These are phyloP conservation scores for Penicillium coffeae DNA, from an alignment of 495 filamentous ascomycete genomes.

Conservation along the genomic window DNA sequence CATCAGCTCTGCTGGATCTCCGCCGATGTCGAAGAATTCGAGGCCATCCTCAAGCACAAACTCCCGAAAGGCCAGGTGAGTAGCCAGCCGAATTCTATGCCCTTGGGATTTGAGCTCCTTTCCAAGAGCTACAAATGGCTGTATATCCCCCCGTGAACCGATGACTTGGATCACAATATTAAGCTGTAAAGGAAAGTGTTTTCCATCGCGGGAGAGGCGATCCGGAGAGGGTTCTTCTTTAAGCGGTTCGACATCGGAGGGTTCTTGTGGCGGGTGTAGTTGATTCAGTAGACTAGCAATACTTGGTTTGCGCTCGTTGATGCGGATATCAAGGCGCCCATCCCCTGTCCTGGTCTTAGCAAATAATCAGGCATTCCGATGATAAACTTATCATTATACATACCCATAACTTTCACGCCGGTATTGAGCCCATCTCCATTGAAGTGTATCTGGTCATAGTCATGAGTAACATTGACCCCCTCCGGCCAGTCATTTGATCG, in stretches of 20 bases:
- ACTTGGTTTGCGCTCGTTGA: slow-evolving; percentile 20
- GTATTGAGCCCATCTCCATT: slow-evolving; percentile 21
- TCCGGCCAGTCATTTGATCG: slow-evolving; percentile 17
- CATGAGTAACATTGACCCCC: not conserved
- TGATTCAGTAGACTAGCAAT: slow-evolving; percentile 21
- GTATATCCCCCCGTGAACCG: slow-evolving; percentile 75
- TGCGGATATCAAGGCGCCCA: slow-evolving; percentile 25
- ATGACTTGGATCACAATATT: slow-evolving; percentile 82
- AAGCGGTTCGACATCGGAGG: slow-evolving; percentile 12
- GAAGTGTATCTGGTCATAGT: slow-evolving; percentile 7
- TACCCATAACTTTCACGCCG: slow-evolving; percentile 23
- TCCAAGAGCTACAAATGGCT: slow-evolving; percentile 70
- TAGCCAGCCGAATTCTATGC: slow-evolving; percentile 75
- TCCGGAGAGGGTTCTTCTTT: not conserved
- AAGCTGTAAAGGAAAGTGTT: slow-evolving; percentile 52
- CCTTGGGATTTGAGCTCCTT: slow-evolving; percentile 62
- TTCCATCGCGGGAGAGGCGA: slow-evolving; percentile 45
- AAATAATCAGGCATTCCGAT: not conserved
- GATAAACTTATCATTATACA: not conserved
- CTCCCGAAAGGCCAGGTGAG: slow-evolving; percentile 65
- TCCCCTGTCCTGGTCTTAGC: slow-evolving; percentile 13
- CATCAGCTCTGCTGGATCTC: slow-evolving; percentile 78
- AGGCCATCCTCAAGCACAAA: slow-evolving; percentile 68
- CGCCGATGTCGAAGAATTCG: slow-evolving; percentile 79
- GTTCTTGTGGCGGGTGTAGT: slow-evolving; percentile 6